phyloP scores from a whole-genome alignment of 2,329 filamentous ascomycete species.

The Lasiodiplodia theobromae region DNA sequence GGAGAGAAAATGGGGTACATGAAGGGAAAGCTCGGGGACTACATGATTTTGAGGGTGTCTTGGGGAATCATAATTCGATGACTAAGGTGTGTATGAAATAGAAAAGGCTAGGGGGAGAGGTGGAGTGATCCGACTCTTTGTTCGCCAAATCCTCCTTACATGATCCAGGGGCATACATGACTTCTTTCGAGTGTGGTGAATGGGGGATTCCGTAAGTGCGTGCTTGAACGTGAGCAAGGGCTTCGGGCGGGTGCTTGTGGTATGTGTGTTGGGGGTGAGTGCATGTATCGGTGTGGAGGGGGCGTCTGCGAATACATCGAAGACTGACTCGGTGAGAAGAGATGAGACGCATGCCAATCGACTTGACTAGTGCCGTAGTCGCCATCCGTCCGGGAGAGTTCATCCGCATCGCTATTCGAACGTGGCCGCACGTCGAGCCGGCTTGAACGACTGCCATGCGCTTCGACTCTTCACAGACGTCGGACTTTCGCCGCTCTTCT shows the following conservation, averaged over 20 bases:
- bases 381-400: background rate
- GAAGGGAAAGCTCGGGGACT: conserved; percentile 4
- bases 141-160: conserved; percentile 32
- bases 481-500: background rate
- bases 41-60: conserved; percentile 16
- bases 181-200: conserved; percentile 23
- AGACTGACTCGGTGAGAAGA: background rate
- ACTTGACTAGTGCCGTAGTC: background rate
- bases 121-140: conserved; percentile 26
- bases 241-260: conserved; percentile 21
- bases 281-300: conserved; percentile 25
- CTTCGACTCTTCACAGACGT: conserved; percentile 8
- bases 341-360: background rate
- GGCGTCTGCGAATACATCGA: conserved; percentile 18
- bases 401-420: conserved; percentile 3
- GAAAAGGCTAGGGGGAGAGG: conserved; percentile 20
- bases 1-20: conserved; percentile 16
- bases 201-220: conserved; percentile 26
- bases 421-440: background rate
- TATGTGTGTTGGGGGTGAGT: conserved; percentile 24
- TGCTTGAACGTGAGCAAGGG: conserved; percentile 26
- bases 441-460: conserved; percentile 1
- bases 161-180: conserved; percentile 35
- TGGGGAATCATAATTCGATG: conserved; percentile 27
- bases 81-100: conserved; percentile 17